Evolutionary conservation across 257 asterid species (phyloP).

Genomic region (Knoxia roxburghii): DNA sequence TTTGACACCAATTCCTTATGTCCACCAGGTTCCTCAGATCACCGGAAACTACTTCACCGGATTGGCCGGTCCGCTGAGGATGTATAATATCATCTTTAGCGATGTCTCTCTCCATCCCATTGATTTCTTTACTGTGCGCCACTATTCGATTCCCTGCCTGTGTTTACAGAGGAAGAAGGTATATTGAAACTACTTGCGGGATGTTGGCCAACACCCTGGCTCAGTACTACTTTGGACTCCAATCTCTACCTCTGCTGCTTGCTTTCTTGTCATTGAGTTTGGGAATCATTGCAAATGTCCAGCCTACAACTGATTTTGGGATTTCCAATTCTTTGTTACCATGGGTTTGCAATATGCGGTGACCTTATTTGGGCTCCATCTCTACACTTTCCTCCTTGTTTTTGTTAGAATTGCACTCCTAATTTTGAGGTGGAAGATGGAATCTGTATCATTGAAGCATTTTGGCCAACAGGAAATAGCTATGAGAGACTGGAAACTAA

Average conservation of each 20-base stretch:
- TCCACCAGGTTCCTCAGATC: no score
- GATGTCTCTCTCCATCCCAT: background rate
- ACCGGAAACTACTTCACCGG: no score
- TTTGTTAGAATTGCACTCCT: slow-evolving; percentile 1
- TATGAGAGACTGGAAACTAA: background rate
- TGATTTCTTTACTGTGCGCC: background rate
- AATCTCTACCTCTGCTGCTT: background rate
- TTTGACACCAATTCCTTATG: no score
- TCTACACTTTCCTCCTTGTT: slow-evolving; percentile 7
- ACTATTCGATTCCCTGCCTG: no score
- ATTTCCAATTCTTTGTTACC: slow-evolving; percentile 17
- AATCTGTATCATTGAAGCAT: slow-evolving; percentile 6
- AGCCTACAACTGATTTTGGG: slow-evolving; percentile 17
- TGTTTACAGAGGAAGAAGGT: background rate
- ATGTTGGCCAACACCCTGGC: slow-evolving; percentile 9
- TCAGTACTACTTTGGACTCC: no score
- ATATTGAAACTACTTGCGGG: background rate
- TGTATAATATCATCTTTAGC: no score
- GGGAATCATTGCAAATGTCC: slow-evolving; percentile 22
- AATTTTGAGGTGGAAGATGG: slow-evolving; percentile 15
- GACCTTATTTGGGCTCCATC: slow-evolving; percentile 15
- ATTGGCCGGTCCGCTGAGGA: no score
- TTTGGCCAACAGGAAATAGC: background rate
- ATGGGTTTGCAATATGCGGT: slow-evolving; percentile 18
- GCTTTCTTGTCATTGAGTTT: slow-evolving; percentile 15